Evolutionary conservation across 108 stramenopile genomes (phyloP).

Genomic region (Mayamaea pseudoterrestris): DNA sequence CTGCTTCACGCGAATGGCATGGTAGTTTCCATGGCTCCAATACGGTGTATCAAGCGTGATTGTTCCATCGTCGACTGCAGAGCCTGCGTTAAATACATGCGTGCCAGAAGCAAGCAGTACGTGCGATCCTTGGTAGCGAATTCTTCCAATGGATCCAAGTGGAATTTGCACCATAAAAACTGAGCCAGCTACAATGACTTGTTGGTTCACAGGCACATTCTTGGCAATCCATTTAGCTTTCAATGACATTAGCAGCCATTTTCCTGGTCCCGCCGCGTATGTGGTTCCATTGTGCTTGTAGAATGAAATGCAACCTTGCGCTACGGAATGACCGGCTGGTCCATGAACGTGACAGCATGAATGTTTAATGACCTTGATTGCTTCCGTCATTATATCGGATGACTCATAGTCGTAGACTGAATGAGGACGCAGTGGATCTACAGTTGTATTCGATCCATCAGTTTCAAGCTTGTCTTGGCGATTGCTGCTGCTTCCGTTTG

Average conservation of each 20-base stretch:
- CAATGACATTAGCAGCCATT: constrained; percentile 10
- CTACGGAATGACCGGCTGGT: constrained; percentile 11
- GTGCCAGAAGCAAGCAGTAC: constrained; percentile 18
- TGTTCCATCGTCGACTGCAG: constrained; percentile 1
- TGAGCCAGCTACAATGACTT: constrained; percentile 5
- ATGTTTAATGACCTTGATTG: background rate
- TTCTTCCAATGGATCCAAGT: constrained; percentile 12
- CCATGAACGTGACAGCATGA: constrained; percentile 7
- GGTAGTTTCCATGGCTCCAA: constrained; percentile 15
- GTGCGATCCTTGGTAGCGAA: constrained; percentile 9
- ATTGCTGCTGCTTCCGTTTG: background rate
- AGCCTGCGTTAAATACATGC: constrained; percentile 25
- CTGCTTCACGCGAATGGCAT: constrained; percentile 17
- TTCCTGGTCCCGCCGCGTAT: constrained; percentile 18
- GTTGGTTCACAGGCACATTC: constrained; percentile 7
- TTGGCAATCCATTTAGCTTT: constrained; percentile 3
- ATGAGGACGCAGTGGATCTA: too few relatives aligned
- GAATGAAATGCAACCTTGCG: constrained; percentile 16
- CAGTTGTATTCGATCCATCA: too few relatives aligned
- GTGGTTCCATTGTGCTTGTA: constrained; percentile 13
- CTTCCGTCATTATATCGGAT: background rate
- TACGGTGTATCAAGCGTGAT: background rate
- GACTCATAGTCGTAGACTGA: constrained; percentile 6
- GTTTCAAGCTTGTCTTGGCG: background rate
- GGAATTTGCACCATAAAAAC: constrained; percentile 18